Evolutionary conservation across 2,329 filamentous ascomycete genomes (phyloP).

Genomic region (Colletotrichum sojae): DNA sequence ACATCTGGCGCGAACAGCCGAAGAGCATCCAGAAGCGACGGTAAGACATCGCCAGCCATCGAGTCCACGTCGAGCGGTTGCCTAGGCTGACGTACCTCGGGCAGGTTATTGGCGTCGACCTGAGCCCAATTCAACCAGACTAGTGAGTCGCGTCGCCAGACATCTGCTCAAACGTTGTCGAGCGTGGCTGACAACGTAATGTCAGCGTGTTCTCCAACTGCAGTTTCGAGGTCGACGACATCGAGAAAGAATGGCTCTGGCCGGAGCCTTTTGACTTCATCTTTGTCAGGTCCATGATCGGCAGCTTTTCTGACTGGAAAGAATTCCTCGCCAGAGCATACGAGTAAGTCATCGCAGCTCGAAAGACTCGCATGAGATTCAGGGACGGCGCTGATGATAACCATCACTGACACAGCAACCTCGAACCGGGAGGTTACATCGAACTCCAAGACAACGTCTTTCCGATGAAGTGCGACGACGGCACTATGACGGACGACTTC

Average conservation of each 20-base stretch:
- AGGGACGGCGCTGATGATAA: too few relatives aligned
- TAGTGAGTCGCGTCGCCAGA: slow-evolving; percentile 36
- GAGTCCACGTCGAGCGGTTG: too few relatives aligned
- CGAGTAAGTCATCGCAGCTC: slow-evolving; percentile 5
- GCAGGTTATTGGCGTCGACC: slow-evolving; percentile 49
- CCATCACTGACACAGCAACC: background rate
- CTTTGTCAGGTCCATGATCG: slow-evolving; percentile 18
- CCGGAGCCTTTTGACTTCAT: slow-evolving; percentile 50
- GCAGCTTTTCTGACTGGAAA: slow-evolving; percentile 43
- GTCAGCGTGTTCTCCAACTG: slow-evolving; percentile 58
- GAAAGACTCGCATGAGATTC: too few relatives aligned
- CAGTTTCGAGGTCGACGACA: slow-evolving; percentile 57
- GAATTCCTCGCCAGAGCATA: slow-evolving; percentile 49
- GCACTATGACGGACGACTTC: slow-evolving; percentile 25
- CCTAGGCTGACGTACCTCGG: background rate
- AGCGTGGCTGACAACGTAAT: too few relatives aligned
- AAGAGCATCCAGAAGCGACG: slow-evolving; percentile 49
- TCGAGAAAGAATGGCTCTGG: slow-evolving; percentile 52
- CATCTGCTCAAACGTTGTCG: too few relatives aligned
- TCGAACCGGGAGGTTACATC: slow-evolving; percentile 38
- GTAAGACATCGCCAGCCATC: slow-evolving; percentile 21
- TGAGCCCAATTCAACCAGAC: slow-evolving; percentile 52
- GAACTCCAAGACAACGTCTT: slow-evolving; percentile 30
- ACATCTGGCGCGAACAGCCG: slow-evolving; percentile 40
- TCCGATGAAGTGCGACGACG: slow-evolving; percentile 39